These are phyloP conservation scores for Chondrus crispus DNA, from an alignment of 23 red algal genomes.

Conservation along the genomic window DNA sequence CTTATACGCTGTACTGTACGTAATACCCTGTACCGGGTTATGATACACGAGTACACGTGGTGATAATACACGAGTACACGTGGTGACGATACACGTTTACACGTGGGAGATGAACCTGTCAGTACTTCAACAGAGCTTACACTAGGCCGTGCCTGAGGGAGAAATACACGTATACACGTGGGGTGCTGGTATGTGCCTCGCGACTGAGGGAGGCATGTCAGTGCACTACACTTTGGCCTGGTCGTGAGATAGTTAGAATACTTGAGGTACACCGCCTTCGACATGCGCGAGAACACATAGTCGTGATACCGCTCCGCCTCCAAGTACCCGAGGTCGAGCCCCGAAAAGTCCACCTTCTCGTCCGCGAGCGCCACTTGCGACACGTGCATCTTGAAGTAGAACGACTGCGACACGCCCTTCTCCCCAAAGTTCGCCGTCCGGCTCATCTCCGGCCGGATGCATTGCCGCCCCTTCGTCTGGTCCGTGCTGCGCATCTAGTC, in stretches of 20 bases:
- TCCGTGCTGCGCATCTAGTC: constrained; percentile 53
- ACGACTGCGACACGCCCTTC: constrained; percentile 47
- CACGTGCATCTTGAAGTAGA: constrained; percentile 52
- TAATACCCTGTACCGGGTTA: too few relatives aligned
- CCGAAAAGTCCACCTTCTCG: constrained; percentile 19
- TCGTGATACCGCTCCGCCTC: constrained; percentile 17
- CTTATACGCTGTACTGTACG: too few relatives aligned
- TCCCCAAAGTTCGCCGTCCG: constrained; percentile 65
- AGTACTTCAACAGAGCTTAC: too few relatives aligned
- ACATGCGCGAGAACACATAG: constrained; percentile 48
- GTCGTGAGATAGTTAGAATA: constrained; percentile 67
- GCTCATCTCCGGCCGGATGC: constrained; percentile 66
- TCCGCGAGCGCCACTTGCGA: constrained; percentile 16
- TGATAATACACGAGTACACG: too few relatives aligned
- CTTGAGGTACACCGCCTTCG: constrained; percentile 1
- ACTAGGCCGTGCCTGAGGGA: too few relatives aligned
- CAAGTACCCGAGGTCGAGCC: constrained; percentile 32
- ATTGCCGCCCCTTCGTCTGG: constrained; percentile 41
- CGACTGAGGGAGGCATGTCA: too few relatives aligned
- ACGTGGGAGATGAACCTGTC: too few relatives aligned
- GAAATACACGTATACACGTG: too few relatives aligned
- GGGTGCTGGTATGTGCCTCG: too few relatives aligned
- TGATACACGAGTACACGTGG: too few relatives aligned
- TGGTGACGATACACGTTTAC: too few relatives aligned
- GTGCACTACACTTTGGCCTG: too few relatives aligned